Percentiles rank a stretch among this genome's conserved stretches.
Conservation (phyloP, 2,329 filamentous ascomycete genomes). For the Camptophora hylomeconis region DNA sequence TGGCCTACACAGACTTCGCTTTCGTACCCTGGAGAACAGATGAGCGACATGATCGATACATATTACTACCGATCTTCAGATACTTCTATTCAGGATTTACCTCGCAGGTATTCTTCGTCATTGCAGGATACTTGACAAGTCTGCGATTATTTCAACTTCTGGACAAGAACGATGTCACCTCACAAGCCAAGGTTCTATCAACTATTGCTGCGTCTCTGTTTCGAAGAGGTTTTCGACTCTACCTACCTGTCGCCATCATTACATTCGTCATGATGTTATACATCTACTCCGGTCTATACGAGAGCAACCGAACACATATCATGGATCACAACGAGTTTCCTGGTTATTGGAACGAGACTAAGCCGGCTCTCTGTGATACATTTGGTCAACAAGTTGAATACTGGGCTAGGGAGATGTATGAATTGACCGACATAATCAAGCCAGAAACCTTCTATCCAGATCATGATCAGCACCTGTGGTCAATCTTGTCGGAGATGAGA, state of each 20-base stretch:
- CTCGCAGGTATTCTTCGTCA: constrained; percentile 34
- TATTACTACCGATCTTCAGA: constrained; percentile 31
- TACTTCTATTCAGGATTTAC: constrained; percentile 28
- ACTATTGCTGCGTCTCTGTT: constrained; percentile 30
- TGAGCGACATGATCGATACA: constrained; percentile 12
- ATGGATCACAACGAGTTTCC: constrained; percentile 12
- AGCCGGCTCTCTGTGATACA: constrained; percentile 25
- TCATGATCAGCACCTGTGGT: constrained; percentile 36
- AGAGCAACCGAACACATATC: constrained; percentile 11
- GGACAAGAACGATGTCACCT: constrained; percentile 25
- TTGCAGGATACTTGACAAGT: constrained; percentile 35
- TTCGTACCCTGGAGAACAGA: constrained; percentile 27
- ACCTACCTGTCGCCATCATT: constrained; percentile 29
- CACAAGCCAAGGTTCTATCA: constrained; percentile 28
- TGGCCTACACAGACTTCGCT: constrained; percentile 30
- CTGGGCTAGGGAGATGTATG: constrained; percentile 21
- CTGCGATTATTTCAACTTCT: constrained; percentile 24
- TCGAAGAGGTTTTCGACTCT: constrained; percentile 30
- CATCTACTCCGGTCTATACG: constrained; percentile 26
- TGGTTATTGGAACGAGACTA: constrained; percentile 22
- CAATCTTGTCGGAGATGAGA: constrained; percentile 34
- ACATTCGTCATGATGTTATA: constrained; percentile 29
- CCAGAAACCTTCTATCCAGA: constrained; percentile 18
- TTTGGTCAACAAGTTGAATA: constrained; percentile 25
- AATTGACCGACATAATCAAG: constrained; percentile 13